Evolutionary conservation across 2,329 filamentous ascomycete genomes (phyloP).

Genomic region (Nothophoma quercina): DNA sequence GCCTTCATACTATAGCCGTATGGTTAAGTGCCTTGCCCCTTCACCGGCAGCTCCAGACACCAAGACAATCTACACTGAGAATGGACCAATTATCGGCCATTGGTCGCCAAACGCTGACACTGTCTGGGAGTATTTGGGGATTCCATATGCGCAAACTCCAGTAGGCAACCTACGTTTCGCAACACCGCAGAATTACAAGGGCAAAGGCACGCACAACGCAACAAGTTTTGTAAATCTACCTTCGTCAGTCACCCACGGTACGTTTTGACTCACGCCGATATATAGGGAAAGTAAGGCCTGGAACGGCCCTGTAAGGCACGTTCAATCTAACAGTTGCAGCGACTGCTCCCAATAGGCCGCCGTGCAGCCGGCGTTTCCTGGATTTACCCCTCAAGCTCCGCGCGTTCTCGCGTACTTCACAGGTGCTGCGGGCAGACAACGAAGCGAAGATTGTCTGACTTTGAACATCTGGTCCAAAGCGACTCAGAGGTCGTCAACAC

Average conservation of each 20-base stretch:
- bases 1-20: too few species aligned
- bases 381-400: slow-evolving; percentile 31
- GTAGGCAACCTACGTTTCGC: slow-evolving; percentile 42
- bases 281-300: slow-evolving; percentile 23
- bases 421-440: slow-evolving; percentile 23
- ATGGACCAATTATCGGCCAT: slow-evolving; percentile 35
- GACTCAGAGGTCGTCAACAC: slow-evolving; percentile 21
- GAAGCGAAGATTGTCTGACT: slow-evolving; percentile 42
- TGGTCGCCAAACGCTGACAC: slow-evolving; percentile 19
- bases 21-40: too few species aligned
- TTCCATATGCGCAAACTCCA: slow-evolving; percentile 45
- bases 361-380: slow-evolving; percentile 26
- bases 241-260: too few species aligned
- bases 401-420: slow-evolving; percentile 28
- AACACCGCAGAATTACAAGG: slow-evolving; percentile 27
- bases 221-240: slow-evolving; percentile 22
- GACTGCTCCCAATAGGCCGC: slow-evolving; percentile 33
- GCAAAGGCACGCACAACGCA: slow-evolving; percentile 17
- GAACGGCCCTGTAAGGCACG: too few species aligned
- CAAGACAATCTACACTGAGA: slow-evolving; percentile 15
- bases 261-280: not conserved
- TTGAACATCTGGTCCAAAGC: slow-evolving; percentile 45
- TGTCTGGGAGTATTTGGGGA: slow-evolving; percentile 45
- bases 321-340: slow-evolving; percentile 18
- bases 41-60: too few species aligned